These are phyloP conservation scores for Austropuccinia psidii DNA, from an alignment of 1,284 basidiomycete genomes.

Conservation along the genomic window DNA sequence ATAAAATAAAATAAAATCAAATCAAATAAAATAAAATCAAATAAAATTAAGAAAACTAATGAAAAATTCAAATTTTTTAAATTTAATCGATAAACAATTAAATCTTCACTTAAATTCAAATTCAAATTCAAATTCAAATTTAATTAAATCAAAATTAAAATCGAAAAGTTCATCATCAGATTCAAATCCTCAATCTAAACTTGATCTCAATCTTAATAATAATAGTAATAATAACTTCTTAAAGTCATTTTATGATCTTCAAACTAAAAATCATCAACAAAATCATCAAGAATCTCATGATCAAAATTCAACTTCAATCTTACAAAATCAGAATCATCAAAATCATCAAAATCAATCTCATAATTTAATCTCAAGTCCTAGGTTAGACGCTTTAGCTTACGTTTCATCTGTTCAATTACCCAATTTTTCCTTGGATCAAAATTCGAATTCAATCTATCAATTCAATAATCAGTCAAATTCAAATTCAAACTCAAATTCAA, in stretches of 20 bases:
- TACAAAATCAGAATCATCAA: constrained; percentile 2
- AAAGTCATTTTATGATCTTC: not conserved
- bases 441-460: too few relatives aligned
- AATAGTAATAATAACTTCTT: not conserved
- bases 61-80: too few relatives aligned
- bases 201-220: not conserved
- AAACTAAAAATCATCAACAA: not conserved
- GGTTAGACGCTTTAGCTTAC: constrained; percentile 16
- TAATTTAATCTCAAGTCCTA: not conserved
- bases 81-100: too few relatives aligned
- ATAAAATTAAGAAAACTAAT: too few relatives aligned
- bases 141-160: too few relatives aligned
- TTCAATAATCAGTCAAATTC: too few relatives aligned
- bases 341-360: not conserved
- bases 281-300: not conserved
- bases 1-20: too few relatives aligned
- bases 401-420: constrained; percentile 15
- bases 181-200: not conserved
- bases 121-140: too few relatives aligned
- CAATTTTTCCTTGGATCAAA: not conserved
- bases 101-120: too few relatives aligned
- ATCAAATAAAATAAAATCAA: too few relatives aligned
- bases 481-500: not conserved
- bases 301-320: not conserved
- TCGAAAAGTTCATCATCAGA: not conserved